These are phyloP conservation scores for Eucalyptus sp. DNA, from an alignment of 345 rosid species.

Conservation along the genomic window DNA sequence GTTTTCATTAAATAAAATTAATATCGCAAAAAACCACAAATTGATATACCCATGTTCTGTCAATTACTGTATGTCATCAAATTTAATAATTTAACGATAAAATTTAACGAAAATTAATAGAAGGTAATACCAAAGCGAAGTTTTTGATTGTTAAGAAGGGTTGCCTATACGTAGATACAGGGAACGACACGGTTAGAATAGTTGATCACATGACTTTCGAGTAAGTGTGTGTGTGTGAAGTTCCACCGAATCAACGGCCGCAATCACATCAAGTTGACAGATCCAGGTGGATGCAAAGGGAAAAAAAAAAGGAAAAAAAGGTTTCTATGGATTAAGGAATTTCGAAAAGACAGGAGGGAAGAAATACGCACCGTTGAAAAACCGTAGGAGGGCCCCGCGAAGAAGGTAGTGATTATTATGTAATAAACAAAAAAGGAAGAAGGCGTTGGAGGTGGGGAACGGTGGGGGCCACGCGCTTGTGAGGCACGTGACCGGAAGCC, in stretches of 20 bases:
- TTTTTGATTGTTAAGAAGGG: no score
- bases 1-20: no score
- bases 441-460: not conserved
- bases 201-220: not conserved
- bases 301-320: fast-evolving
- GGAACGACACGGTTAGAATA: not conserved
- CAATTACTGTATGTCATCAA: fast-evolving
- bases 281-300: no score
- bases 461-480: not conserved
- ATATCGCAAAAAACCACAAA: fast-evolving
- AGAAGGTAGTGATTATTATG: not conserved
- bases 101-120: fast-evolving
- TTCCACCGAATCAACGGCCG: not conserved
- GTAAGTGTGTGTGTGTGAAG: not conserved
- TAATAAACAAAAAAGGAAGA: not conserved
- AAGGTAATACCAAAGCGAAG: fast-evolving
- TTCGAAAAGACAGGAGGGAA: not conserved
- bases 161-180: no score
- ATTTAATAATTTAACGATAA: no score
- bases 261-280: not conserved
- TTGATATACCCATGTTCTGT: fast-evolving
- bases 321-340: not conserved
- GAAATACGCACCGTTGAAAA: not conserved
- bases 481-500: not conserved
- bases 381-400: not conserved